Conservation (phyloP, 2,329 filamentous ascomycete genomes). For the Fusarium staphyleae region DNA sequence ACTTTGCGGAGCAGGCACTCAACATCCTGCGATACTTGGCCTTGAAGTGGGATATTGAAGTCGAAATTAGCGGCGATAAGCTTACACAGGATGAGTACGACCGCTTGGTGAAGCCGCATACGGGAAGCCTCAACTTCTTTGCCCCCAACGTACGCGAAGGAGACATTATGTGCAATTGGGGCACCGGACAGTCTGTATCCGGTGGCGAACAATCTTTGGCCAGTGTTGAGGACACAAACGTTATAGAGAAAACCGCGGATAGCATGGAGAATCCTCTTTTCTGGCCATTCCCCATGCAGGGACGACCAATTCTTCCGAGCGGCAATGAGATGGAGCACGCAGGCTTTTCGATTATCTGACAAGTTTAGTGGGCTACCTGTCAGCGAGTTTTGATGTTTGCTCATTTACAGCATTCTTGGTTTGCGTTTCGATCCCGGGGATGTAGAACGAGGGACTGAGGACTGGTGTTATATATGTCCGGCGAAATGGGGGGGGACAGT, state of each 20-base stretch:
- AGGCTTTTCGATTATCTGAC: conserved; percentile 54
- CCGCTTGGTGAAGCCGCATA: conserved; percentile 54
- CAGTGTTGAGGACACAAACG: conserved; percentile 15
- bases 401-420: no score
- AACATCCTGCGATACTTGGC: conserved; percentile 66
- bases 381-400: not conserved
- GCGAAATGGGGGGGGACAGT: conserved; percentile 7
- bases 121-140: conserved; percentile 65
- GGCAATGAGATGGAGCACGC: conserved; percentile 58
- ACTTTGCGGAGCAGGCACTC: conserved; percentile 66
- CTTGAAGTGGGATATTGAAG: conserved; percentile 64
- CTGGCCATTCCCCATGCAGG: conserved; percentile 68
- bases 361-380: not conserved
- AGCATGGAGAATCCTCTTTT: conserved; percentile 62
- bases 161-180: conserved; percentile 60
- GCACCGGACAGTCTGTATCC: conserved; percentile 27
- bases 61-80: conserved; percentile 51
- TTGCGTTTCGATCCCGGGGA: not conserved
- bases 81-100: conserved; percentile 48
- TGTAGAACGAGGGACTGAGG: conserved; percentile 1
- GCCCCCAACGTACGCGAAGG: conserved; percentile 56
- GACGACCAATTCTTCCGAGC: conserved; percentile 59
- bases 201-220: conserved; percentile 39
- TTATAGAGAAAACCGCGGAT: conserved; percentile 44
- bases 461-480: conserved; percentile 1